Conservation (phyloP, 208 protist genomes). For the Entamoeba dispar region DNA sequence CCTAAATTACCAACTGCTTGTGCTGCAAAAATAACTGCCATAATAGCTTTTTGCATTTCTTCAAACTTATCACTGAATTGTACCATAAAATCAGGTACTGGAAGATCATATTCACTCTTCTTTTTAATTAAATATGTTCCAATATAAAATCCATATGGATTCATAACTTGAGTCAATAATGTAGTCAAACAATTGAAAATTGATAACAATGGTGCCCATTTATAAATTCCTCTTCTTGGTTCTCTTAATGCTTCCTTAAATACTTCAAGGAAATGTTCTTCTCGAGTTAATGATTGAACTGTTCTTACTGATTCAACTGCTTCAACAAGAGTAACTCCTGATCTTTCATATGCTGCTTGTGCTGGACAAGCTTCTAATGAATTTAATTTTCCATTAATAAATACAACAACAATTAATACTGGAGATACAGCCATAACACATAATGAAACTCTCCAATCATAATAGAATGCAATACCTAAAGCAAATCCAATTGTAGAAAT, state of each 20-base stretch:
- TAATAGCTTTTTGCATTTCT: neutral
- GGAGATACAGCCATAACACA: neutral
- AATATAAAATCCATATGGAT: neutral
- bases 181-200: neutral
- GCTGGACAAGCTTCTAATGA: neutral
- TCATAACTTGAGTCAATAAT: neutral
- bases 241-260: neutral
- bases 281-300: neutral
- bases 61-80: neutral
- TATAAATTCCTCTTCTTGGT: neutral
- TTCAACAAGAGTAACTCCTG: neutral
- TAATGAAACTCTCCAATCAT: neutral
- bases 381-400: neutral
- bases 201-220: neutral
- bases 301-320: neutral
- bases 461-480: neutral
- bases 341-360: neutral
- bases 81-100: neutral
- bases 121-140: neutral
- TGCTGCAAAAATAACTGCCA: neutral
- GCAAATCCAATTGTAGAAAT: neutral
- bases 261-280: neutral
- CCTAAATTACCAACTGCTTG: neutral
- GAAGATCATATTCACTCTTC: neutral
- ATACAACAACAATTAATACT: neutral